Evolutionary conservation across 352 stramenopile genomes (phyloP), one percentile per base, ranked within the genome.

Genomic region (Phytophthora macrochlamydospora): DNA sequence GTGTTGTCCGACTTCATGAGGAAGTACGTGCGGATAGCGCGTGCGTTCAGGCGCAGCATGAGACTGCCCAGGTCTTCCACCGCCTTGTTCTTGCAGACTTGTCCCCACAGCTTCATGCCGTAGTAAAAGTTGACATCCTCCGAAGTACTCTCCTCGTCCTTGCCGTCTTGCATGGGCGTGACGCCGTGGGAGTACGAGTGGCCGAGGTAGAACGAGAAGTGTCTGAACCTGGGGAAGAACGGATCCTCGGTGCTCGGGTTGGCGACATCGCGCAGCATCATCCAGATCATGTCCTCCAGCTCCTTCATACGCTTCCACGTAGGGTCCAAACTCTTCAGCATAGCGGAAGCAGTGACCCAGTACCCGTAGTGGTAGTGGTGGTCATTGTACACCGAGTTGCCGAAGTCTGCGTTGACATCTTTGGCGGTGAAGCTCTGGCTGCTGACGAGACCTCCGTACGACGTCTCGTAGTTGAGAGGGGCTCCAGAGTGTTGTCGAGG

Each of bases 321-420:
- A 13, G 83, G 85, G 54, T 93, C 59, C 0, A 92, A 52, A 30
- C 79, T 78, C 32, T 78, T 80, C 2, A 89, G 53, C 33, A 92
- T 91, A 4, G 83, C 81, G 0, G 81, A 84, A 4, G 71, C 76
- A 2, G 68, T 69, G 31, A 93, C 68, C 79, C 81, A 93, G 72
- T 92, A 93, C 3, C 83, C 83, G 62, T 88, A 92, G 63, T 93
- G 85, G 57, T 91, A 93, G 58, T 93, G 81, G 62, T 93, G 83
- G 56, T 93, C 85, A 67, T 93, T 93, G 78, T 93, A 93, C 48
- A 91, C 74, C 5, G 60, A 65, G 67, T 90, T 92, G 32, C 85
- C 85, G 48, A 91, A 93, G 59, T 93, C 83, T 1, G 73, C 79
- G 40, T 89, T 79, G 28, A 79, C 52, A 30, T 91, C 67, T 0